Conservation (phyloP, 2,329 filamentous ascomycete species). For the Periconia sp. region DNA sequence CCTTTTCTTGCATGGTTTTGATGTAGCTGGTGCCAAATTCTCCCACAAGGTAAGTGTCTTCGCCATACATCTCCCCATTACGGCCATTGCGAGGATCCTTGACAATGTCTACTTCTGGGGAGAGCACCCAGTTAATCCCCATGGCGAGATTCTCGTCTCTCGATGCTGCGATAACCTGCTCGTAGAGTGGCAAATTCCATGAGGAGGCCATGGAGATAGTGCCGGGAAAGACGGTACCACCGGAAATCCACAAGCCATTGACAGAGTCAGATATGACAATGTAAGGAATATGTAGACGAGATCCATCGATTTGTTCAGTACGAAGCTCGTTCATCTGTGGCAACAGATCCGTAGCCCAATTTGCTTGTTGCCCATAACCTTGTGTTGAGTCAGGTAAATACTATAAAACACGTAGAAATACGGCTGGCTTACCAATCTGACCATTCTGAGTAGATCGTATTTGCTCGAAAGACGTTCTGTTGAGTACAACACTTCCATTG, state of each 20-base stretch:
- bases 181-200: constrained; percentile 34
- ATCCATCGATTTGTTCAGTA: too few relatives aligned
- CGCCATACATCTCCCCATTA: constrained; percentile 31
- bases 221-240: constrained; percentile 37
- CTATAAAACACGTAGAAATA: too few relatives aligned
- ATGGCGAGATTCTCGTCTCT: constrained; percentile 36
- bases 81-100: constrained; percentile 36
- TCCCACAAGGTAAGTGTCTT: constrained; percentile 35
- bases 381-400: too few relatives aligned
- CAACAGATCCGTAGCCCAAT: too few relatives aligned
- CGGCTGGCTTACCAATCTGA: too few relatives aligned
- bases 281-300: constrained; percentile 3
- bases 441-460: too few relatives aligned
- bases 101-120: constrained; percentile 36
- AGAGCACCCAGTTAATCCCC: constrained; percentile 39
- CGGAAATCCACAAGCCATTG: constrained; percentile 32
- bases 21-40: constrained; percentile 38
- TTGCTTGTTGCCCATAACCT: too few relatives aligned
- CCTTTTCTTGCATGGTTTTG: constrained; percentile 40
- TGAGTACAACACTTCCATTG: too few relatives aligned
- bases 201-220: constrained; percentile 32
- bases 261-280: constrained; percentile 31
- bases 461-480: background rate
- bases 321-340: too few relatives aligned
- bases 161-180: constrained; percentile 25